Percentiles rank a stretch among this genome's conserved stretches.
phyloP scores from a whole-genome alignment of 2,329 filamentous ascomycete genomes.

The Colletotrichum sp. region DNA sequence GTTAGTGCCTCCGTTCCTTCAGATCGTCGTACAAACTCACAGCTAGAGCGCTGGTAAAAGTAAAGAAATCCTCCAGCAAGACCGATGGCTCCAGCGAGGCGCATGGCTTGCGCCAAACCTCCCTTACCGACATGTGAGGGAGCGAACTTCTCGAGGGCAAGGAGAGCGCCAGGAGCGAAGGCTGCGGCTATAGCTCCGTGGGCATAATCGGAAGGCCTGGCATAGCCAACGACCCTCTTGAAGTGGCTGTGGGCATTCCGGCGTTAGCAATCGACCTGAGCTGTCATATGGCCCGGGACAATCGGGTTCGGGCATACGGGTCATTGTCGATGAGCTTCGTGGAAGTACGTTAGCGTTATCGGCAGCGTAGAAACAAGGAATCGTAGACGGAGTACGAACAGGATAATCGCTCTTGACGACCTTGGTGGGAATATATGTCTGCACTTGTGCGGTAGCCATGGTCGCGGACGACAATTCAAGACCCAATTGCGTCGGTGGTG shows the following conservation, averaged over 20 bases:
- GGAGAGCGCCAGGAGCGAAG: slow-evolving; percentile 76
- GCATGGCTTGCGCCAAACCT: slow-evolving; percentile 83
- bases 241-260: slow-evolving; percentile 70
- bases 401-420: slow-evolving; percentile 83
- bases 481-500: slow-evolving; percentile 3
- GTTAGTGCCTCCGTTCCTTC: neutral
- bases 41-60: slow-evolving; percentile 82
- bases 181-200: slow-evolving; percentile 71
- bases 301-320: slow-evolving; percentile 48
- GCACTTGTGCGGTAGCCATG: slow-evolving; percentile 31
- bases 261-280: neutral
- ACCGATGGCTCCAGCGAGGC: slow-evolving; percentile 76
- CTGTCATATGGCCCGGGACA: neutral
- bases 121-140: slow-evolving; percentile 85
- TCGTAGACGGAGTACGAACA: slow-evolving; percentile 60
- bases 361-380: slow-evolving; percentile 14
- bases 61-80: slow-evolving; percentile 80
- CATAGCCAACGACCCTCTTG: slow-evolving; percentile 87
- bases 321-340: slow-evolving; percentile 97
- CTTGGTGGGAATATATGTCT: slow-evolving; percentile 71
- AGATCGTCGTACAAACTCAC: slow-evolving; percentile 57
- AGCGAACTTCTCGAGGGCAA: slow-evolving; percentile 81
- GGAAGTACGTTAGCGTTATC: slow-evolving; percentile 25
- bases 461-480: slow-evolving; percentile 11
- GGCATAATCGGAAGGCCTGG: slow-evolving; percentile 82